Evolutionary conservation across 257 asterid genomes (phyloP), one percentile per base, ranked within the genome.

Genomic region (Striga asiatica): DNA sequence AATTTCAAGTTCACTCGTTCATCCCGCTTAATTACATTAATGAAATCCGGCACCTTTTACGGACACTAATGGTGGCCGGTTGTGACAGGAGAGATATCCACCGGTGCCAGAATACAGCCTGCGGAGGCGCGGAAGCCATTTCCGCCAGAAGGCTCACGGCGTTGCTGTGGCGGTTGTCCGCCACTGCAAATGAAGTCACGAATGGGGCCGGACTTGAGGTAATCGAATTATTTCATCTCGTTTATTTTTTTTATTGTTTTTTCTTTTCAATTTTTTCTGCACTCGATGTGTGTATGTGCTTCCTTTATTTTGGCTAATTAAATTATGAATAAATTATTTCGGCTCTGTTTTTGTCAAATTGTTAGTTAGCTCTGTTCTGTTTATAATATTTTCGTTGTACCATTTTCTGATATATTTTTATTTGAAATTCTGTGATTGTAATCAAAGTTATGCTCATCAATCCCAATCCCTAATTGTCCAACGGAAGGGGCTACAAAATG

Each of bases 111-210:
- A 19, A 31, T 31, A 49, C 38, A 67, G 37, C 35, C 3, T 47
- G 60, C n/a, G 49, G 68, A 41, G 25, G 46, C 29, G 11, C 4
- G 62, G 61, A 61, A 35, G 60, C 54, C 13, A 50, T 69, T 49
- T 80, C 84, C 5, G 75, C 79, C 6, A 9, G 94, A 74, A 80
- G 70, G 60, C 78, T 83, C 45, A 84, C 76, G 24, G 94, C 94
- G 38, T 65, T 69, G 11, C 47, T 80, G 51, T 80, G 89, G 86
- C 78, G 31, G 46, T 62, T 65, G 50, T 64, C 71, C 47, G 79
- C 48, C 24, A 49, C 38, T n/a, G 18, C 41, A 34, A 5, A 51
- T 0, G 46, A n/a, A n/a, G 21, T 18, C 56, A 35, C 2, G 73
- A 62, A 63, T n/a, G n/a, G 65, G 23, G 55, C 68, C 24, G 51